phyloP scores from a whole-genome alignment of 2,329 filamentous ascomycete genomes.

The Alternaria brassicae region DNA sequence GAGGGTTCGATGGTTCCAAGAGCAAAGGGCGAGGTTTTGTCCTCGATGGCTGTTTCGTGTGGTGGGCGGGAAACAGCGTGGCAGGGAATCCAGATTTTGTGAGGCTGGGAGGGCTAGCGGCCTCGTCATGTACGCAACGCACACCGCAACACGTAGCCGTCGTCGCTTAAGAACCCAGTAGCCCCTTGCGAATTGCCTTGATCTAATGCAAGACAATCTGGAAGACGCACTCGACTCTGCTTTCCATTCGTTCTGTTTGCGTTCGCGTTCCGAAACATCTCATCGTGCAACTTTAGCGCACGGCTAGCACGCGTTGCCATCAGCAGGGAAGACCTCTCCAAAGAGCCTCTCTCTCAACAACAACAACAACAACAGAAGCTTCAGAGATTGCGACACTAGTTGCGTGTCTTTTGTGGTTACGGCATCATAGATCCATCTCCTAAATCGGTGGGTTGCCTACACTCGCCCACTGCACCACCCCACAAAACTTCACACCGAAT shows the following conservation, averaged over 20 bases:
- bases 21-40: constrained; percentile 24
- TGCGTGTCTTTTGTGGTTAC: neutral
- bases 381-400: neutral
- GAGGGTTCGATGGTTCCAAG: constrained; percentile 17
- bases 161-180: constrained; percentile 21
- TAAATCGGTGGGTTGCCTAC: neutral
- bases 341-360: neutral
- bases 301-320: neutral
- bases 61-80: constrained; percentile 23
- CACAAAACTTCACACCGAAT: constrained; percentile 5
- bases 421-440: neutral
- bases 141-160: constrained; percentile 36
- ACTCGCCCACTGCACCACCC: neutral
- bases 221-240: neutral
- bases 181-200: neutral
- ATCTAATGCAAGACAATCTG: constrained; percentile 3
- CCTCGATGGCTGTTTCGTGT: constrained; percentile 5
- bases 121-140: constrained; percentile 23
- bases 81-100: constrained; percentile 24
- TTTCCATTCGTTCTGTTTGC: neutral
- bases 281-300: constrained; percentile 5
- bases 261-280: constrained; percentile 2
- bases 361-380: neutral
- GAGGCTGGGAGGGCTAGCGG: constrained; percentile 28
- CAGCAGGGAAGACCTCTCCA: neutral